phyloP scores from a whole-genome alignment of 2,329 filamentous ascomycete genomes.

The Fusarium sp. region DNA sequence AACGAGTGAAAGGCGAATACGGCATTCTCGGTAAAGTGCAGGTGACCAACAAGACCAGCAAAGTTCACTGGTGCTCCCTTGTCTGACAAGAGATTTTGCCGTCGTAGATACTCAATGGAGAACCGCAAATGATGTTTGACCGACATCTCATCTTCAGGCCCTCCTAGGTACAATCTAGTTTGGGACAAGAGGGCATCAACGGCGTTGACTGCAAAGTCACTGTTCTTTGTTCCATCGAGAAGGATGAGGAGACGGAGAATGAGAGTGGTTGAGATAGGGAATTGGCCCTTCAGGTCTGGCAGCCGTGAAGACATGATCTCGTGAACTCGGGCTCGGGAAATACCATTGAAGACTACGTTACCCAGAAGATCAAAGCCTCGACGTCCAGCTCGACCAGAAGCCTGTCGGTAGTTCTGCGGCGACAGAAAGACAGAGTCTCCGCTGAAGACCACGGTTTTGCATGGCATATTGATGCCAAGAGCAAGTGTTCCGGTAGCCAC shows the following conservation, averaged over 20 bases:
- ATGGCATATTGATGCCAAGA: conserved; percentile 86
- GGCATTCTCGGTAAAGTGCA: conserved; percentile 82
- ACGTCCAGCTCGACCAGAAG: conserved; percentile 81
- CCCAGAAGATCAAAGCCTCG: conserved; percentile 85
- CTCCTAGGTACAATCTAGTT: conserved; percentile 77
- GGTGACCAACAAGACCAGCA: conserved; percentile 75
- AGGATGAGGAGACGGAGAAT: conserved; percentile 77
- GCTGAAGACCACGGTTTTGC: conserved; percentile 82
- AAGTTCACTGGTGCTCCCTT: conserved; percentile 78
- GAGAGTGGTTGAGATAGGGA: conserved; percentile 80
- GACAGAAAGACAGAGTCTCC: conserved; percentile 81
- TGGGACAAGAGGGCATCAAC: conserved; percentile 78
- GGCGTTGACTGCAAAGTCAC: conserved; percentile 70
- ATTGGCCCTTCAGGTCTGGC: conserved; percentile 81
- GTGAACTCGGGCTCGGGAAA: conserved; percentile 71
- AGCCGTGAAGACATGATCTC: conserved; percentile 80
- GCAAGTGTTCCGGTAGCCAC: conserved; percentile 82
- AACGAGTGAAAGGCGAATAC: conserved; percentile 83
- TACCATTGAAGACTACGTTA: conserved; percentile 82
- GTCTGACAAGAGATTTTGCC: conserved; percentile 73
- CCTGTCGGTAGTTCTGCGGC: conserved; percentile 81
- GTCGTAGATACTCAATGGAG: conserved; percentile 82
- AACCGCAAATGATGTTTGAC: conserved; percentile 83
- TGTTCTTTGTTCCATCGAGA: conserved; percentile 74
- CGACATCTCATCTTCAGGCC: conserved; percentile 74